Base-by-base conservation (phyloP, 2,329 filamentous ascomycete species). In the Xylariaceae sp. region DNA sequence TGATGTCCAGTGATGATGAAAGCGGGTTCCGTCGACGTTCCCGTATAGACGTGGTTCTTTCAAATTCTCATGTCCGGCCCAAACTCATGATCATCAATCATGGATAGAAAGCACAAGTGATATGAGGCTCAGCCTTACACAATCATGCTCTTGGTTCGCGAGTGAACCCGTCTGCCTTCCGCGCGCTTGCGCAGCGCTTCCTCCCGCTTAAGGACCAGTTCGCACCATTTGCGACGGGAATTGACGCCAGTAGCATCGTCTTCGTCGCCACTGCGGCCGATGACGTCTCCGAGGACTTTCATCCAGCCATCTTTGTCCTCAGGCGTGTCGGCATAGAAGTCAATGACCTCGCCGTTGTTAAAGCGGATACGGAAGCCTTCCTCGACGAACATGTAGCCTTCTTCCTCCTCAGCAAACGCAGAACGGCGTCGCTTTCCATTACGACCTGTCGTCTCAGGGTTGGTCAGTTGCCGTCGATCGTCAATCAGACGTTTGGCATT, bases 321-420 rank as follows among this genome's bases (percentile, higher is more conserved):
- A 1, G 87, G 83, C 26, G 85, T 92, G 73, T 97, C 93, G 67
- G 93, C 94, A 69, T 99, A 97, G 72, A 97, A 97, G 77, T 97
- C 93, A 69, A 99, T 99, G 59, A 96, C 86, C 75, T 99, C 94
- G 57, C 94, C 94, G 67, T 99, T 99, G 70, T 91, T 95, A 75
- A 99, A 99, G 53, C 93, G 91, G 70, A 99, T 96, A 33, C 94
- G 91, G 87, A 99, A 99, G 2, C 94, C 94, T 71, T 99, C 94
- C 72, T 99, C 94, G 47, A 99, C 93, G 71, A 99, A 99, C 89
- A 97, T 96, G 78, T 99, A 99, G 35, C 94, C 94, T 70, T 99
- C 94, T 74, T 99, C 94, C 62, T 99, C 94, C 73, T 97, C 94
- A 1, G 93, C 92, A 72, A 99, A 99, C 9, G 91, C 94, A 27